Conservation (phyloP, 371 early-diverging fungal genomes). For the Entomophthora muscae region DNA sequence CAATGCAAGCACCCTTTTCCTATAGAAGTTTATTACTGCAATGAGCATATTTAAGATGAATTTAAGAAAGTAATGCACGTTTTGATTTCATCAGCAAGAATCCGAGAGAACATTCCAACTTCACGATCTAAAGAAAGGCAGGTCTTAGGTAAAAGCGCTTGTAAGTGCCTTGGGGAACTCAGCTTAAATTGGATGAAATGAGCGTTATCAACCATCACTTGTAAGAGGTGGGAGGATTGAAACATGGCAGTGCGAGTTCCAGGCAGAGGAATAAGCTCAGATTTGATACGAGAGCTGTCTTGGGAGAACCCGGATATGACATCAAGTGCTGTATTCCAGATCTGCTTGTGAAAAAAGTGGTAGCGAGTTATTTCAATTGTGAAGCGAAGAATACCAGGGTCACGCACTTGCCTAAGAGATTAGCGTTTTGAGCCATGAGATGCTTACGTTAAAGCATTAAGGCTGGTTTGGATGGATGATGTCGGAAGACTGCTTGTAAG, state of each 20-base stretch:
- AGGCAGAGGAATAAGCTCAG: neutral
- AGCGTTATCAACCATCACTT: neutral
- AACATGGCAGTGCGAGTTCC: neutral
- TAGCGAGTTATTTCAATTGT: neutral
- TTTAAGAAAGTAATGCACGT: neutral
- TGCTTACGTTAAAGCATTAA: too few relatives aligned
- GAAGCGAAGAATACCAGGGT: neutral
- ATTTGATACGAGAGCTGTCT: neutral
- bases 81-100: neutral
- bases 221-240: neutral
- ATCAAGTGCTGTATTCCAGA: neutral
- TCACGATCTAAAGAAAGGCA: neutral
- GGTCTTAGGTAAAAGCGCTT: neutral
- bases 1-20: too few relatives aligned
- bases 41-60: too few relatives aligned
- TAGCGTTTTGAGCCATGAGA: too few relatives aligned
- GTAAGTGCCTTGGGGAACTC: neutral
- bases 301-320: neutral
- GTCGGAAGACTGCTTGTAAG: neutral
- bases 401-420: neutral
- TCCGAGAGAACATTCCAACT: neutral
- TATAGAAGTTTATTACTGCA: too few relatives aligned
- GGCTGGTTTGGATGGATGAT: neutral
- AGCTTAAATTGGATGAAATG: neutral
- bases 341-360: neutral